Conservation (phyloP, 139 green algal species). For the Tetratostichococcus sp. region DNA sequence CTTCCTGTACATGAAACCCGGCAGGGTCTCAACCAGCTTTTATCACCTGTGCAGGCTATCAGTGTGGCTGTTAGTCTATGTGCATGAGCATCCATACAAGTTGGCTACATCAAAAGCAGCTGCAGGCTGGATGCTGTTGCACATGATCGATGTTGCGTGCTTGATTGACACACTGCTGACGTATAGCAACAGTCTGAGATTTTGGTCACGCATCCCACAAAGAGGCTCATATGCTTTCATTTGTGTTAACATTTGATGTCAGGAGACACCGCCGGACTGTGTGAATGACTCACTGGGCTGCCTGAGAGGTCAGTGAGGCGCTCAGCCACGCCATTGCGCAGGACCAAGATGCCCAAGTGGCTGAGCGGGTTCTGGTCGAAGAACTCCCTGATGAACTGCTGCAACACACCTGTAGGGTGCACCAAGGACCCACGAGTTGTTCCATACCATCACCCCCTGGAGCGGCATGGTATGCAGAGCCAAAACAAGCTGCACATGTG, state of each 20-base stretch:
- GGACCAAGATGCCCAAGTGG: conserved; percentile 81
- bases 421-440: too few species aligned
- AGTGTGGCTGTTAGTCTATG: background rate
- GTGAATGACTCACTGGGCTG: conserved; percentile 37
- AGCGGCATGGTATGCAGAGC: too few species aligned
- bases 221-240: too few species aligned
- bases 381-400: conserved; percentile 75
- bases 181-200: background rate
- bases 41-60: too few species aligned
- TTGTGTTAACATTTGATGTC: too few species aligned
- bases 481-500: too few species aligned
- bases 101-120: background rate
- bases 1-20: conserved; percentile 20
- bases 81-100: background rate
- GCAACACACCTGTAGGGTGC: background rate
- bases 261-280: too few species aligned
- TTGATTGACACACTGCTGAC: conserved; percentile 6
- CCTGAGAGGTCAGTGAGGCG: conserved; percentile 69
- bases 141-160: conserved; percentile 2
- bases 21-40: too few species aligned
- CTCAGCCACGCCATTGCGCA: conserved; percentile 78
- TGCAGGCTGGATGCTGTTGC: background rate
- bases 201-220: conserved; percentile 8
- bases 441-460: too few species aligned
- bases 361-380: conserved; percentile 95